Evolutionary conservation across 768 basidiomycete genomes (phyloP), one percentile per base, ranked within the genome.

Genomic region (Mycena epipterygia): DNA sequence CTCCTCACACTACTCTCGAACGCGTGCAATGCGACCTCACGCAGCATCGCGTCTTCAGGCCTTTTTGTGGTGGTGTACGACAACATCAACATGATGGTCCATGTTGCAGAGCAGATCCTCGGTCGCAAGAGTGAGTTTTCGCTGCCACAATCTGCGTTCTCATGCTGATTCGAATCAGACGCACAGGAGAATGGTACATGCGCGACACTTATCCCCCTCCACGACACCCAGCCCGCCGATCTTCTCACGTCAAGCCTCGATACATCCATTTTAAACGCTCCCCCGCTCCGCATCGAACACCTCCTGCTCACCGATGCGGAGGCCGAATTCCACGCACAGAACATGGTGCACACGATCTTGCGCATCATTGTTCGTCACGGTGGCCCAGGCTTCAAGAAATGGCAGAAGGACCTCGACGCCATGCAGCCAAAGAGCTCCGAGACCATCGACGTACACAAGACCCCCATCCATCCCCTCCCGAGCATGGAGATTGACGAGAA

Each of bases 51-150:
- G 2, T 16, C 19, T 0, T 53, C 60, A 2, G 35, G 52, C 2
- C 25, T 70, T 1, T 66, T 71, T n/a, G 46, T 23, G 0, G 32
- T 60, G 46, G 67, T 75, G 8, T 81, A 80, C 57, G 77, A 81
- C 68, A 81, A 81, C 55, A 77, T 80, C 49, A 81, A 81, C 49
- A 59, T 77, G 62, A 53, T 78, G 41, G 67, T 67, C 25, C 70
- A 72, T 21, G 57, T 72, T 17, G 75, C 76, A 1, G 81, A 81
- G 51, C 79, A 79, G 48, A 62, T 76, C 8, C 44, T 81, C 0
- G 78, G 78, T 0, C 70, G 76, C 0, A 79, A 53, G 14, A 67
- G 74, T 74, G 44, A 49, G 73, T 65, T 33, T 33, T 9, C 27
- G 60, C 35, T 42, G n/a, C n/a, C n/a, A 6, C n/a, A 27, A 2